Evolutionary conservation across 352 stramenopile species (phyloP).

Genomic region (Globisporangium parvum): DNA sequence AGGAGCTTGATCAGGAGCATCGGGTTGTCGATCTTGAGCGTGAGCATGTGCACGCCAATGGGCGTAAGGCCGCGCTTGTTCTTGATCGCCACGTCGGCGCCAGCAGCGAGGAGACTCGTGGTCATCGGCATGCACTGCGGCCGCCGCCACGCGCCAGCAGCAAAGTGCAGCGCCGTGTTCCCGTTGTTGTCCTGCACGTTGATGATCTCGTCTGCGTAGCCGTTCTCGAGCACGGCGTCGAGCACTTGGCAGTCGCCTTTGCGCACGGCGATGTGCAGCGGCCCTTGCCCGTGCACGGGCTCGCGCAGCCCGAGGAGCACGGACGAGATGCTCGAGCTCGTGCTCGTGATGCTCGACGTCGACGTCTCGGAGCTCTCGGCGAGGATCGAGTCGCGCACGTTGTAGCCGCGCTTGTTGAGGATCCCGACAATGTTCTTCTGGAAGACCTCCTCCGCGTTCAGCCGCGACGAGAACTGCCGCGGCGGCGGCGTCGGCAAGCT

Average conservation of each 20-base stretch:
- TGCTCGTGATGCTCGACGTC: constrained; percentile 54
- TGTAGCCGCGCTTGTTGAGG: constrained; percentile 82
- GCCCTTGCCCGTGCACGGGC: constrained; percentile 66
- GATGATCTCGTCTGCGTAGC: constrained; percentile 62
- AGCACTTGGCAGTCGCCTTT: constrained; percentile 67
- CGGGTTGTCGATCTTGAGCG: constrained; percentile 69
- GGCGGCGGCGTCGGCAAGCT: constrained; percentile 1
- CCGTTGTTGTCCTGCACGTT: constrained; percentile 70
- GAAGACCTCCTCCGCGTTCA: constrained; percentile 53
- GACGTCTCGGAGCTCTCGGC: constrained; percentile 54
- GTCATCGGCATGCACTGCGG: constrained; percentile 40
- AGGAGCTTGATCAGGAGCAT: constrained; percentile 59
- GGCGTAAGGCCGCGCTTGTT: constrained; percentile 70
- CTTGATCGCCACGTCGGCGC: constrained; percentile 34
- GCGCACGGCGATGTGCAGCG: constrained; percentile 73
- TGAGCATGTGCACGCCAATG: constrained; percentile 75
- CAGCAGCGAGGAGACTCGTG: constrained; percentile 38
- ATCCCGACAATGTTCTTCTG: constrained; percentile 64
- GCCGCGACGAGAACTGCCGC: constrained; percentile 10
- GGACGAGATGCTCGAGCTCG: constrained; percentile 54
- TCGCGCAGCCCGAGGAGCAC: constrained; percentile 64
- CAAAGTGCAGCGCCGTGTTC: constrained; percentile 80
- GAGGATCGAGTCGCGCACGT: constrained; percentile 56
- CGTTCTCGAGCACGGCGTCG: constrained; percentile 62
- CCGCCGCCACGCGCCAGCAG: constrained; percentile 50